Conservation (phyloP, 2,329 filamentous ascomycete genomes). For the Colletotrichum gigasporum region DNA sequence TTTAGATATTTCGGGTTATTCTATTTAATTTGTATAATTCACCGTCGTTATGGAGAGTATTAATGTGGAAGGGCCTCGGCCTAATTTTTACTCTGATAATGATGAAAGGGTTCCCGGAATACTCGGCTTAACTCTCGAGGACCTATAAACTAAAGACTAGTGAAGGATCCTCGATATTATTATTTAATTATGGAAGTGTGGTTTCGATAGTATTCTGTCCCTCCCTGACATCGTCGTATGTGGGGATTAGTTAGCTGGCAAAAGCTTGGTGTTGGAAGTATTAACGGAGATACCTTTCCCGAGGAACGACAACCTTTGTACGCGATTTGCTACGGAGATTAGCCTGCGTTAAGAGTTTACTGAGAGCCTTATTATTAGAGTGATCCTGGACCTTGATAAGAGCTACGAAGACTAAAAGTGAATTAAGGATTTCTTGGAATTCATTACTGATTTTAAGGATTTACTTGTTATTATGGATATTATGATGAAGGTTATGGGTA, state of each 20-base stretch:
- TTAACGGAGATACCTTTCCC: constrained; percentile 71
- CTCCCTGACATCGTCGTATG: constrained; percentile 64
- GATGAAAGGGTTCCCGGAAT: not conserved
- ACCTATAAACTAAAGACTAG: constrained; percentile 39
- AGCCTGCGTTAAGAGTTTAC: constrained; percentile 57
- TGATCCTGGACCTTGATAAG: constrained; percentile 44
- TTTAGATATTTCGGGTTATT: not conserved
- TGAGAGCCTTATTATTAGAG: constrained; percentile 46
- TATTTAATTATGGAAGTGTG: constrained; percentile 48
- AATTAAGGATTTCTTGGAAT: constrained; percentile 39
- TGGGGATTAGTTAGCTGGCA: constrained; percentile 70
- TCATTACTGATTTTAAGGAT: constrained; percentile 33
- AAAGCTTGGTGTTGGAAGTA: constrained; percentile 72
- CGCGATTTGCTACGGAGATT: constrained; percentile 70
- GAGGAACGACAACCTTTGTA: constrained; percentile 66
- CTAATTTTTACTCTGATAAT: not conserved
- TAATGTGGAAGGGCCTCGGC: not conserved
- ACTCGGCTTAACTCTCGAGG: not conserved
- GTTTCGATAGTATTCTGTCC: constrained; percentile 48
- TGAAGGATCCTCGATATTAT: constrained; percentile 49
- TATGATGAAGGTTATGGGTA: constrained; percentile 59
- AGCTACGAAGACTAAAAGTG: constrained; percentile 36
- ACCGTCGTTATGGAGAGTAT: not conserved
- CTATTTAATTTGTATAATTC: not conserved
- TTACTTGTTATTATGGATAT: constrained; percentile 47